Percentiles rank a stretch among this genome's conserved stretches.
Evolutionary conservation across 805 yeast genomes (phyloP).

Genomic region (Candida sonorensis): DNA sequence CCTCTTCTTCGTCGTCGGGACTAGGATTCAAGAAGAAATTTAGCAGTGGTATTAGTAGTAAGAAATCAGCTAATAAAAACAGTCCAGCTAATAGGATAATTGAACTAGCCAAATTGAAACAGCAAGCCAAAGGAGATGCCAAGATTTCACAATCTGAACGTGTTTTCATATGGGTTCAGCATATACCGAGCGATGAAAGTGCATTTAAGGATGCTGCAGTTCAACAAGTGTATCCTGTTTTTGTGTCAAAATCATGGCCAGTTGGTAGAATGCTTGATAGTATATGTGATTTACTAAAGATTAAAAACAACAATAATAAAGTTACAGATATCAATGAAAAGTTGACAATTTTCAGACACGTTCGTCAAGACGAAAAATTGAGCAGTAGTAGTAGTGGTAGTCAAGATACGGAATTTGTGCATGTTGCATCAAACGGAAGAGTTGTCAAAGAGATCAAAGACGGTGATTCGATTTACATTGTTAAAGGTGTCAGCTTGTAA

Average conservation of each 20-base stretch:
- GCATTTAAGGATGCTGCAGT: constrained; percentile 4
- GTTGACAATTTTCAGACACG: constrained; percentile 39
- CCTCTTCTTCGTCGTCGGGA: constrained; percentile 3
- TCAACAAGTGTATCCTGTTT: constrained; percentile 27
- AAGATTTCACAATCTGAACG: constrained; percentile 38
- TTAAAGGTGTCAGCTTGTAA: constrained; percentile 35
- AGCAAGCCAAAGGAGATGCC: constrained; percentile 45
- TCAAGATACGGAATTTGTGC: constrained; percentile 20
- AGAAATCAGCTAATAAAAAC: constrained; percentile 1
- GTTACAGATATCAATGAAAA: constrained; percentile 34
- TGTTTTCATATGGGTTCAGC: constrained; percentile 42
- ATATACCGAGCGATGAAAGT: constrained; percentile 26
- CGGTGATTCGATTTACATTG: constrained; percentile 47
- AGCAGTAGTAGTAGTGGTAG: constrained; percentile 17
- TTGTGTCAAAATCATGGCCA: constrained; percentile 50
- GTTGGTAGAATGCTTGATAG: constrained; percentile 53
- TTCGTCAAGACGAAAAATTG: constrained; percentile 24
- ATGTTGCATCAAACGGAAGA: constrained; percentile 32
- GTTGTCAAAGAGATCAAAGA: constrained; percentile 34
- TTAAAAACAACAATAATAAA: constrained; percentile 43
- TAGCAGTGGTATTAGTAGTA: no score
- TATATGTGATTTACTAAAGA: constrained; percentile 38
- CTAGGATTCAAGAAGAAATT: no score
- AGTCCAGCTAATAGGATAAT: constrained; percentile 23
- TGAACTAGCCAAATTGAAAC: constrained; percentile 34